phyloP scores from a whole-genome alignment of 2,329 filamentous ascomycete genomes.

The Dactylellina haptotyla region DNA sequence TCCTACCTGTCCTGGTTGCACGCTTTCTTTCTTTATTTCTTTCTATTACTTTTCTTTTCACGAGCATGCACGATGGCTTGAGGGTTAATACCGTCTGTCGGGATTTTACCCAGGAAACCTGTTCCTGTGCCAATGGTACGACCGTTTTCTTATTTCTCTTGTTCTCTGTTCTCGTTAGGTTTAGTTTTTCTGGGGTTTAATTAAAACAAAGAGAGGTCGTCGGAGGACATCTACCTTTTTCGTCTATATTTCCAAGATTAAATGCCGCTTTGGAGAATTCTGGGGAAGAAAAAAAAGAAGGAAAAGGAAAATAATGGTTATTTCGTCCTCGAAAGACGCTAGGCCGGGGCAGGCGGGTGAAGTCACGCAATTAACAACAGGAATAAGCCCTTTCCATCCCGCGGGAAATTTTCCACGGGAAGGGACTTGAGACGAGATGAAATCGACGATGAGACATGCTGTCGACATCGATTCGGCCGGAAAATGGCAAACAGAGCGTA shows the following conservation, averaged over 20 bases:
- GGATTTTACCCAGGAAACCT: slow-evolving; percentile 36
- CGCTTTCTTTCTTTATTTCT: no score
- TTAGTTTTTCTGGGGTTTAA: slow-evolving; percentile 40
- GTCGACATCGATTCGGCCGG: slow-evolving; percentile 31
- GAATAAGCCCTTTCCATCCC: slow-evolving; percentile 9
- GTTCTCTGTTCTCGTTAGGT: not conserved
- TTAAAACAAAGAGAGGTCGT: slow-evolving; percentile 4
- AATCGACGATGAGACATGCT: slow-evolving; percentile 11
- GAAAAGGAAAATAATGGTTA: not conserved
- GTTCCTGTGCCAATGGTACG: not conserved
- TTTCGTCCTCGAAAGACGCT: slow-evolving; percentile 19
- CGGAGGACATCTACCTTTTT: slow-evolving; percentile 6
- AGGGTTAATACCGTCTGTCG: slow-evolving; percentile 34
- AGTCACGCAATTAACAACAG: slow-evolving; percentile 47
- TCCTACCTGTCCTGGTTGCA: not conserved
- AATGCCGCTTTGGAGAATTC: slow-evolving; percentile 41
- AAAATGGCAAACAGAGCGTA: slow-evolving; percentile 28
- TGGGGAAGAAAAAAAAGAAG: slow-evolving; percentile 44
- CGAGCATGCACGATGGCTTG: not conserved
- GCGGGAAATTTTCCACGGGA: slow-evolving; percentile 39
- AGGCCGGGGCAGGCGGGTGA: slow-evolving; percentile 45
- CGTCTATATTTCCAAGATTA: slow-evolving; percentile 45
- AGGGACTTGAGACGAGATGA: slow-evolving; percentile 7
- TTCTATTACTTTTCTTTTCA: no score
- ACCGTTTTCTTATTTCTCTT: not conserved